Conservation (phyloP, 768 basidiomycete species). For the Cystofilobasidium macerans region DNA sequence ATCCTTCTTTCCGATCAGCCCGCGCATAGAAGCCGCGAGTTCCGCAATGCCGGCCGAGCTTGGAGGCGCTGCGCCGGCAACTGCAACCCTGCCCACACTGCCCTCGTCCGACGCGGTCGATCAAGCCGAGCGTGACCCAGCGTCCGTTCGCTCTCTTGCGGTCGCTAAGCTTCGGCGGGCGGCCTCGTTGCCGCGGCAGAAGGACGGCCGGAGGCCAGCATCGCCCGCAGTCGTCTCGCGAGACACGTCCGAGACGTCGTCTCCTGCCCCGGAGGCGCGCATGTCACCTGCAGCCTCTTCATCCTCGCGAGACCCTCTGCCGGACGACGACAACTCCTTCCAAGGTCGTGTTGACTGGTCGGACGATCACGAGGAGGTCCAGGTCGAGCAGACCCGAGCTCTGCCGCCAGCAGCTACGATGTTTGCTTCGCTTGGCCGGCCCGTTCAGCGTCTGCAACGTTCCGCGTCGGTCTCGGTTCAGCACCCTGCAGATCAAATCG, state of each 20-base stretch:
- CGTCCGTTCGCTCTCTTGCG: slow-evolving; percentile 73
- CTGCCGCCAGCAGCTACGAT: neutral
- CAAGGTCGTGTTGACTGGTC: no score
- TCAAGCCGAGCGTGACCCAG: slow-evolving; percentile 35
- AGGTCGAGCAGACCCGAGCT: neutral
- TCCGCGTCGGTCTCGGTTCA: slow-evolving; percentile 8
- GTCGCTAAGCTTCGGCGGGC: slow-evolving; percentile 86
- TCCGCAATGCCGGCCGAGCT: no score
- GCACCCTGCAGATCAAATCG: neutral
- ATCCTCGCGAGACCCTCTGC: neutral
- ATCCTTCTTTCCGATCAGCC: no score
- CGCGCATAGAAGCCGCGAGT: no score
- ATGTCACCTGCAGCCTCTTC: neutral
- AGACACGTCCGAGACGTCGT: neutral
- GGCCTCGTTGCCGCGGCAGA: slow-evolving; percentile 80
- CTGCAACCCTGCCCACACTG: no score
- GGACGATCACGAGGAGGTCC: no score
- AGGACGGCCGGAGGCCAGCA: slow-evolving; percentile 67
- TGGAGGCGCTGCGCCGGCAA: no score
- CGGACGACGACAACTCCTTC: no score
- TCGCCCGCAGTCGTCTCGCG: neutral
- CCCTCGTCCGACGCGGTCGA: neutral
- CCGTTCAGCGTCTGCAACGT: slow-evolving; percentile 1
- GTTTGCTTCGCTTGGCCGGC: neutral
- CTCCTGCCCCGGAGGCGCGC: no score